Evolutionary conservation across 192 early-diverging fungal genomes (phyloP), one percentile per base, ranked within the genome.

Genomic region (Coemansia sp.): DNA sequence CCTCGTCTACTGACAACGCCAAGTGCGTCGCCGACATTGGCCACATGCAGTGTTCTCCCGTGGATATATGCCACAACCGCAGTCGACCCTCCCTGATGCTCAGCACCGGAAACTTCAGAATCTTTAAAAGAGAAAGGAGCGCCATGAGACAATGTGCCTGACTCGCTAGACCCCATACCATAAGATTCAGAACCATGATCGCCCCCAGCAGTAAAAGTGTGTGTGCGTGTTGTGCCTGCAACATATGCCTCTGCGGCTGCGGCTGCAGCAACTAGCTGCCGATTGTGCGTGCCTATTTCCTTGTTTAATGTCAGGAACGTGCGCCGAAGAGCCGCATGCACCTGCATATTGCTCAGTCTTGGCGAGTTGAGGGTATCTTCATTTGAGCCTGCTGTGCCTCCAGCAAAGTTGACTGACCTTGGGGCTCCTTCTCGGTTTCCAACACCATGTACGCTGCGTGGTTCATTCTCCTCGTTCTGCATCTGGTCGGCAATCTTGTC

Each of bases 1-100:
- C 92, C 90, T 32, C 89, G 89, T 65, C 88, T 83, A 37, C 92
- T 92, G 44, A 94, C 80, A 32, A 94, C 91, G 4, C 90, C 92
- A 39, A 92, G 76, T 12, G 90, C 89, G 72, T 96, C 94, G 23
- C 94, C 93, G 4, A 92, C 91, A 65, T 94, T 95, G 12, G 93
- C 92, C 8, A 93, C 89, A 65, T 95, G 95, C 54, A 95, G 74
- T 21, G 84, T 91, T 32, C 84, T 85, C 13, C 92, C 91, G 42
- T 87, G 84, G 54, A 96, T 86, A 67, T 94, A 96, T 2, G 88
- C 89, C 2, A 96, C 85, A 21, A 91, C 74, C 3, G 92, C 93
- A 0, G 93, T 93, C 5, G 91, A 90, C n/a, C 94, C 94, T 18
- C 85, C 75, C 10, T 79, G 77, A 37, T 77, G 71, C 61, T 87